These are phyloP conservation scores for grape (Vitis vinifera) DNA, from an alignment of 164 flowering plant species.

Conservation along the genomic window ASM3070453v1 NC_081810.1:4950001-4950500, in stretches of 20 bases:
- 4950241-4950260: not conserved
- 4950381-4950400: not conserved
- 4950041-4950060: slow-evolving; percentile 70
- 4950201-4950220: not conserved
- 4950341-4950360: slow-evolving; percentile 79
- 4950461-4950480: no score
- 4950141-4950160: slow-evolving; percentile 96
- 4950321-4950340: slow-evolving; percentile 80
- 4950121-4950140: slow-evolving; percentile 71
- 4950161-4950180: slow-evolving; percentile 20
- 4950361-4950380: slow-evolving; percentile 49
- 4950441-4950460: no score
- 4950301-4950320: slow-evolving; percentile 86
- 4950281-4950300: slow-evolving; percentile 55
- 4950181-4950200: slow-evolving; percentile 10
- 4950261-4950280: not conserved
- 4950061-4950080: slow-evolving; percentile 82
- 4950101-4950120: slow-evolving; percentile 80
- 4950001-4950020: not conserved
- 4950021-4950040: not conserved
- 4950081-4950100: slow-evolving; percentile 91
- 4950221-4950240: not conserved
- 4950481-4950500: no score
- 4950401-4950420: not conserved
- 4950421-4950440: not conserved